Evolutionary conservation across 345 rosid genomes (phyloP), one percentile per base, ranked within the genome.

Genomic region (Garcia nutans): DNA sequence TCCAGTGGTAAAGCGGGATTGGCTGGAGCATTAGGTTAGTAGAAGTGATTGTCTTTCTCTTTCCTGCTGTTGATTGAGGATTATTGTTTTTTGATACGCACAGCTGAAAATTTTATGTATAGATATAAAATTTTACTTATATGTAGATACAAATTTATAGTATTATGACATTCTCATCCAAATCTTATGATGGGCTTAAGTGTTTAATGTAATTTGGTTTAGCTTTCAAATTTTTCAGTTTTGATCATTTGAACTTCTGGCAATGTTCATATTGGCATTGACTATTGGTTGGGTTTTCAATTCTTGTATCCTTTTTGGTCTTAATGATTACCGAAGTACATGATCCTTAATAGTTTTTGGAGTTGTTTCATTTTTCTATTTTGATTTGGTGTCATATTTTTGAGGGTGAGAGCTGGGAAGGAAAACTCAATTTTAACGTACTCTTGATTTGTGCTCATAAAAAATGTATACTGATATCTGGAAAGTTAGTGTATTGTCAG

Each of bases 1-100:
- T 85, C 88, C 15, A 87, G 88, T 70, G 96, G 94, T 57, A 90
- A 82, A 83, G 20, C 71, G n/a, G 87, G 87, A 67, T 76, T 82
- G 83, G 73, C 89, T 22, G 88, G 88, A 63, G 60, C 84, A 65
- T 31, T 83, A 80, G 89, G 91, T 90, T 78, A 78, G 89, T 80
- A 69, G 20, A 60, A 6, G 52, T 65, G 28, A 24, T 67, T 41
- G 12, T 20, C 59, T 20, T 41, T 68, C 33, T 1, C 37, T 67
- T 16, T 20, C 19, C 11, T 54, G 26, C 20, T 50, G 49, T 22
- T 65, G 52, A 17, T 80, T 58, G n/a, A 45, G 41, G 56, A 23
- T 68, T 68, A 5, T 10, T 71, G 17, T 8, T 11, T 37, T 37
- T 28, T 15, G 1, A 15, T 17, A 54, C 19, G n/a, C 58, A 54